A percentile compares a stretch with the other conserved stretches of the same genome.
Evolutionary conservation across 1,139 yeast genomes (phyloP).

Genomic region (Lodderomyces margitis): DNA sequence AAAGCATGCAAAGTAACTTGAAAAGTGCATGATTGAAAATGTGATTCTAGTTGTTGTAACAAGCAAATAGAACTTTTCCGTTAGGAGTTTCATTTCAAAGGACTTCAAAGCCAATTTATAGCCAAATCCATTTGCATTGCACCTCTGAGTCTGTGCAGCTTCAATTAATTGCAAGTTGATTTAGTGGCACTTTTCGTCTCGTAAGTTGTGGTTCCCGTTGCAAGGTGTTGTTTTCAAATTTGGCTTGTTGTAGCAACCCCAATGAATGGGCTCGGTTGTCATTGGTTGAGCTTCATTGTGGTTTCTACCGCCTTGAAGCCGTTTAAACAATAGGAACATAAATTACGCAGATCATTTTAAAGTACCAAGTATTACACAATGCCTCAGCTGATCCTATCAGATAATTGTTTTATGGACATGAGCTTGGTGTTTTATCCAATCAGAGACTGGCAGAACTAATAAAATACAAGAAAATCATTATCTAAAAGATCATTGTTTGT

Average conservation of each 20-base stretch:
- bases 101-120: too few relatives aligned
- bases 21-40: not conserved
- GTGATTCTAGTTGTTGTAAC: not conserved
- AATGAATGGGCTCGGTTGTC: too few relatives aligned
- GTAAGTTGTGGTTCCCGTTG: not conserved
- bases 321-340: not conserved
- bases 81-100: too few relatives aligned
- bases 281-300: not conserved
- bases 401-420: not conserved
- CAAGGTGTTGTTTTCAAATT: too few relatives aligned
- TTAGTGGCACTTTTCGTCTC: not conserved
- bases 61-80: not conserved
- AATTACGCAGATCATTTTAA: not conserved
- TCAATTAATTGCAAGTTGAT: not conserved
- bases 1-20: not conserved
- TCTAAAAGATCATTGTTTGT: not conserved
- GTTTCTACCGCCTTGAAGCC: not conserved
- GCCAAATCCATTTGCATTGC: too few relatives aligned
- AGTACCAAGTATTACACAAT: not conserved
- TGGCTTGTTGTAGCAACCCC: too few relatives aligned
- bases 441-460: not conserved
- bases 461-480: not conserved
- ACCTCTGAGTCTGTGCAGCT: too few relatives aligned
- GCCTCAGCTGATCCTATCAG: not conserved
- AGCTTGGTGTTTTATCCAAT: not conserved